phyloP scores from a whole-genome alignment of 169 alveolate species.

The Plasmodium vinckei region DNA sequence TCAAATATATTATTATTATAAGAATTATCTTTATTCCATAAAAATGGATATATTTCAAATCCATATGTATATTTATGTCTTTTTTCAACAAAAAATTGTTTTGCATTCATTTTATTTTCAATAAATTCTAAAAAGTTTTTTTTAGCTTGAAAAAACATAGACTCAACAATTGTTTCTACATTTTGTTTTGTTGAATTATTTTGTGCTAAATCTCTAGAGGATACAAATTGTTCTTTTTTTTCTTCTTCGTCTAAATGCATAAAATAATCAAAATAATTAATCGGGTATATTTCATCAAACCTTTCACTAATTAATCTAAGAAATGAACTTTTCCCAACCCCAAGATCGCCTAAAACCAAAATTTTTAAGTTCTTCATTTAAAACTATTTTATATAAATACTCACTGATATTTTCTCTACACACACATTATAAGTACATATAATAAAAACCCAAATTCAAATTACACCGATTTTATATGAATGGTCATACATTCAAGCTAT shows the following conservation, averaged over 20 bases:
- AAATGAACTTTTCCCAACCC: slow-evolving; percentile 75
- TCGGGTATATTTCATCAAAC: slow-evolving; percentile 54
- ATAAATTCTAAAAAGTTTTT: slow-evolving; percentile 50
- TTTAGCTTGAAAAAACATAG: slow-evolving; percentile 71
- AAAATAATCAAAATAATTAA: slow-evolving; percentile 52
- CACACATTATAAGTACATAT: too few species aligned
- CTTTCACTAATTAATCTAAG: slow-evolving; percentile 44
- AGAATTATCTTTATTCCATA: slow-evolving; percentile 48
- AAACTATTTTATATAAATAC: background rate
- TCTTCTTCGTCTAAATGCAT: slow-evolving; percentile 33
- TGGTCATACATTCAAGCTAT: too few species aligned
- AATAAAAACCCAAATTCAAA: too few species aligned
- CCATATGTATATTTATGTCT: slow-evolving; percentile 73
- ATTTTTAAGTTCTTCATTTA: slow-evolving; percentile 49
- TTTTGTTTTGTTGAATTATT: slow-evolving; percentile 35
- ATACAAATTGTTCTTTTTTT: slow-evolving; percentile 6
- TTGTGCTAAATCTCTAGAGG: slow-evolving; percentile 40
- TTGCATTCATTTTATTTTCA: slow-evolving; percentile 43
- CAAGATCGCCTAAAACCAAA: slow-evolving; percentile 64
- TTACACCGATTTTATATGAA: too few species aligned
- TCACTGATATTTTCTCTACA: background rate
- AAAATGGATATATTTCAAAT: slow-evolving; percentile 41
- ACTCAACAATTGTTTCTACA: slow-evolving; percentile 37
- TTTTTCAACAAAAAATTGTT: slow-evolving; percentile 33
- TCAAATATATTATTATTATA: slow-evolving; percentile 55